phyloP scores from a whole-genome alignment of 805 yeast genomes.

The Ogataea kodamae region DNA sequence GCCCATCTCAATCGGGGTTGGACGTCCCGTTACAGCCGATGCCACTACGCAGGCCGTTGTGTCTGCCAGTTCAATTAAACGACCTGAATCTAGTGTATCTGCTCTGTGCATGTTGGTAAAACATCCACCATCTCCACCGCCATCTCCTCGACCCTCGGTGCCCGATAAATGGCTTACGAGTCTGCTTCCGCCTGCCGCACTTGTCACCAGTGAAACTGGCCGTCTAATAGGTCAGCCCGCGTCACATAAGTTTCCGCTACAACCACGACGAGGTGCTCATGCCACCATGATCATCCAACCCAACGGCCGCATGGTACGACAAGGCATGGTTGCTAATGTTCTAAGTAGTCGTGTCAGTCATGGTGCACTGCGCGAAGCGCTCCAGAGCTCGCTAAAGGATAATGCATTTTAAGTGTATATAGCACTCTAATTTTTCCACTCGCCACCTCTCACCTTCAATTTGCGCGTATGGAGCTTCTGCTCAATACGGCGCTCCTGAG shows the following conservation, averaged over 20 bases:
- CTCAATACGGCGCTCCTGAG: slow-evolving; percentile 21
- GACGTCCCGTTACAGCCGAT: slow-evolving; percentile 9
- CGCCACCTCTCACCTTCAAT: slow-evolving; percentile 10
- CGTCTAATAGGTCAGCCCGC: slow-evolving; percentile 28
- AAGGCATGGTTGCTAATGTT: slow-evolving; percentile 40
- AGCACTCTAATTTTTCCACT: slow-evolving; percentile 4
- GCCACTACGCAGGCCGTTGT: slow-evolving; percentile 2
- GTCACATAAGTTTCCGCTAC: slow-evolving; percentile 8
- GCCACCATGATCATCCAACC: slow-evolving; percentile 42
- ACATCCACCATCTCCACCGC: slow-evolving; percentile 1
- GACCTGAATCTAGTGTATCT: slow-evolving; percentile 1
- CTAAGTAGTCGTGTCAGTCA: slow-evolving; percentile 42
- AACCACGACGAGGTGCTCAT: slow-evolving; percentile 34
- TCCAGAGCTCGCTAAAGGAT: slow-evolving; percentile 29
- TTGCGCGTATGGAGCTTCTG: slow-evolving; percentile 13
- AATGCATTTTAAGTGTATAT: too few species aligned
- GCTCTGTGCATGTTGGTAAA: slow-evolving; percentile 2
- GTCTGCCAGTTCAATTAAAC: background rate
- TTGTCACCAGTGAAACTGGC: slow-evolving; percentile 32
- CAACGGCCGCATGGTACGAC: slow-evolving; percentile 39
- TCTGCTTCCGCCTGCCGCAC: slow-evolving; percentile 30
- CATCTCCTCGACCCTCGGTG: background rate
- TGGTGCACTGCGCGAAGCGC: slow-evolving; percentile 46
- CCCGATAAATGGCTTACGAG: slow-evolving; percentile 26
- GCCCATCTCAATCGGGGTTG: slow-evolving; percentile 4